Base-by-base conservation (phyloP, 768 basidiomycete species). In the Rhodotorula taiwanensis region DNA sequence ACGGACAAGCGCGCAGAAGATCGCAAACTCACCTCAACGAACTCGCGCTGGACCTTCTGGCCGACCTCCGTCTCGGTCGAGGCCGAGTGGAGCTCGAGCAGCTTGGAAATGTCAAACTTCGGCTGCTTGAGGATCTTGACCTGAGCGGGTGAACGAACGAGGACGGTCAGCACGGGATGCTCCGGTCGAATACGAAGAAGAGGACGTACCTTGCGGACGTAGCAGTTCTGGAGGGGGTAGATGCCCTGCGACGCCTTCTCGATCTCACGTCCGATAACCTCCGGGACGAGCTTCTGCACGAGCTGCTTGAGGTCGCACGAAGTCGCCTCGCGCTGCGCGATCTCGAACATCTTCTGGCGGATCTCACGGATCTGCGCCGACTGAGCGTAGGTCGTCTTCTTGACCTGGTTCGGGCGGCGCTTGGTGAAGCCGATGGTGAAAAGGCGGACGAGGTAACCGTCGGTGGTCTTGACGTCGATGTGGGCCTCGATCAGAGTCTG, bases 351-450 rank as follows among this genome's bases (percentile, higher is more conserved):
- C 84, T 98, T 98, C 78, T 89, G 89, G 77, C 95, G 83, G 77
- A 99, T 98, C 82, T 95, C 94, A 71, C 89, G 85, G 72, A 98
- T 84, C 79, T 99, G 95, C 74, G 85, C 81, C 30, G 91, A 81
- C 79, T 98, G 88, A 50, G 95, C 95, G 77, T 99, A 99, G 39
- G 95, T 98, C 60, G 95, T 99, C 83, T 98, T 98, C 79, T 86
- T 88, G 73, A 99, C 95, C 79, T 99, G 95, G 73, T 86, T 82
- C 74, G 86, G 90, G 71, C 93, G 86, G 71, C 91, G 88, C 82
- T 94, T 95, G 74, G 95, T 98, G 85, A 98, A 99, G 71, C 87
- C 95, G 74, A 99, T 98, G 70, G 91, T 86, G 79, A 99, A 99
- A 70, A 99, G 88, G 67, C 95, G 91, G 78, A 99, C 82, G 76